Evolutionary conservation across 352 stramenopile species (phyloP), one percentile per base, ranked within the genome.

Genomic region (Phytophthora citricola): DNA sequence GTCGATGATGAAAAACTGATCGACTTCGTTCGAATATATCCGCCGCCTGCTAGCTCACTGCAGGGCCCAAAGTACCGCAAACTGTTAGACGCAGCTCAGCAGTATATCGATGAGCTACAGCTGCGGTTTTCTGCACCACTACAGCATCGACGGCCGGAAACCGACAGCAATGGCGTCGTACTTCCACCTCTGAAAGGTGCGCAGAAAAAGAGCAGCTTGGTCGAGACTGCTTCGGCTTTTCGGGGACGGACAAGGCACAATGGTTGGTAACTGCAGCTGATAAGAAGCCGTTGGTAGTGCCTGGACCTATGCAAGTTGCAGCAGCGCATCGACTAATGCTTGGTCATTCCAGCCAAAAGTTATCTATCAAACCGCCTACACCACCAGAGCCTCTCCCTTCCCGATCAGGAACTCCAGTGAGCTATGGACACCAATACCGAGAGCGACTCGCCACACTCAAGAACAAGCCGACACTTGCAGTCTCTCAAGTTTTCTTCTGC

Each of bases 171-270:
- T 31, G 72, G 66, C 34, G 55, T 64, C 15, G 65, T 63, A 15
- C 61, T 91, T 3, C 87, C 87, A 41, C 73, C 73, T 0, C 56
- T 93, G 2, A 83, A 80, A 64, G 85, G 85, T 3, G 80, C 80
- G 0, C 61, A 75, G 26, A 87, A 83, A 86, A 85, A 51, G 71
- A 81, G 6, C 67, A 63, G 3, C 70, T 86, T 47, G 85, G 83
- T 26, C 81, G 86, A 27, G 86, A 94, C 60, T 94, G 86, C 68
- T 94, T 92, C 47, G 86, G 86, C 11, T 92, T 91, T 64, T 85
- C 75, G 0, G 86, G 86, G 43, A 94, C 86, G 2, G 86, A 94
- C 63, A 94, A 92, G 52, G 81, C 84, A 9, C 76, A 84, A 32
- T 87, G 79, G 71, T 63, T 91, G 15, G 51, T 39, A 26, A 26